Conservation (phyloP, 2,329 filamentous ascomycete species). For the Thermothelomyces thermophilus region DNA sequence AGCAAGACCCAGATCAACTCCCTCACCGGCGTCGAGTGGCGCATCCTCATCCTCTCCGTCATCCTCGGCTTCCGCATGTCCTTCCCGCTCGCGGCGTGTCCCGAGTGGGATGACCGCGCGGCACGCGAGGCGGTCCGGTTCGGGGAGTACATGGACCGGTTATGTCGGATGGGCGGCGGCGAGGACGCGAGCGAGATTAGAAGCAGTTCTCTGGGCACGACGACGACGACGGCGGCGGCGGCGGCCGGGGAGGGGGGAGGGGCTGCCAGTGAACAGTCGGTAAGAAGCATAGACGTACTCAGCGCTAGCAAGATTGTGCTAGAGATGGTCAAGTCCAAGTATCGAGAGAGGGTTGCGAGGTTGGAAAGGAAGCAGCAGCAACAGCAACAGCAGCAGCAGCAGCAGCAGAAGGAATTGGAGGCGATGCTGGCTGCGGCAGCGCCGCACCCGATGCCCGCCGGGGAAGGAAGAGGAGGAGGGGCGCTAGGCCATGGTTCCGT, state of each 20-base stretch:
- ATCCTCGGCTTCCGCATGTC: slow-evolving; percentile 42
- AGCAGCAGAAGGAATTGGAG: neutral
- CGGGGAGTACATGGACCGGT: slow-evolving; percentile 32
- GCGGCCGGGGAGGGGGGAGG: neutral
- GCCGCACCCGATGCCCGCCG: neutral
- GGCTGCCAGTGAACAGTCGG: slow-evolving; percentile 7
- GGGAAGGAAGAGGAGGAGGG: neutral
- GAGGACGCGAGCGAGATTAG: slow-evolving; percentile 7
- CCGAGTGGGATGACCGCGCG: slow-evolving; percentile 33
- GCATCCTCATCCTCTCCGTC: slow-evolving; percentile 35
- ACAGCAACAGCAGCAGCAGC: slow-evolving; percentile 1
- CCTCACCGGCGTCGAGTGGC: slow-evolving; percentile 40
- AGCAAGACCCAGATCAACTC: slow-evolving; percentile 27
- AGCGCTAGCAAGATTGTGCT: slow-evolving; percentile 43
- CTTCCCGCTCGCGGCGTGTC: slow-evolving; percentile 36
- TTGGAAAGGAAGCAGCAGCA: slow-evolving; percentile 21
- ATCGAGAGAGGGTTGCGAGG: slow-evolving; percentile 34
- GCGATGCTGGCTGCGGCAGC: slow-evolving; percentile 1
- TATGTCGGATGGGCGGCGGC: slow-evolving; percentile 27
- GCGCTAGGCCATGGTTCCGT: slow-evolving; percentile 17
- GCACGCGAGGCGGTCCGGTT: slow-evolving; percentile 37
- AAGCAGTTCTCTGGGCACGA: neutral
- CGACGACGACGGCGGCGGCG: neutral
- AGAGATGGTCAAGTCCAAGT: slow-evolving; percentile 41
- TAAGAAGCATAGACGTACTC: slow-evolving; percentile 35